phyloP scores from a whole-genome alignment of 352 stramenopile genomes.

The Pythium monospermum region DNA sequence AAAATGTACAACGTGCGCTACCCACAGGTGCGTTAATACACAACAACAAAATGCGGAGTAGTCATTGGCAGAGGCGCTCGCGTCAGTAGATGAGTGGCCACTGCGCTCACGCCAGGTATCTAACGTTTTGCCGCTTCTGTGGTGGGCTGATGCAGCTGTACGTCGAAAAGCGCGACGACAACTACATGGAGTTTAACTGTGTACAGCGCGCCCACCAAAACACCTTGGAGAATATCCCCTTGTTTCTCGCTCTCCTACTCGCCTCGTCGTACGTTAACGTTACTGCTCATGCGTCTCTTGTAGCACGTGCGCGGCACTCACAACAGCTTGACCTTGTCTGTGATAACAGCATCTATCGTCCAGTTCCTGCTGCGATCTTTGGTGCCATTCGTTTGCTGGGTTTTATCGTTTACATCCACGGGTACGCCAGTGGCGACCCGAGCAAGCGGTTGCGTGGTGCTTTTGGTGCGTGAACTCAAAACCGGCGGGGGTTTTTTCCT shows the following conservation, averaged over 20 bases:
- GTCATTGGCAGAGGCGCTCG: too few relatives aligned
- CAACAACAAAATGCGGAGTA: too few relatives aligned
- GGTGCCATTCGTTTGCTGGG: conserved; percentile 46
- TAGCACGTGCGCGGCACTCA: too few relatives aligned
- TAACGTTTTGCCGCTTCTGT: too few relatives aligned
- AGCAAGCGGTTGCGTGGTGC: conserved; percentile 51
- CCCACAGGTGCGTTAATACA: conserved; percentile 30
- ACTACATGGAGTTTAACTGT: conserved; percentile 89
- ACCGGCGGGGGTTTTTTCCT: neutral
- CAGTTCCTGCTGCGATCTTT: conserved; percentile 49
- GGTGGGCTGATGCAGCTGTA: conserved; percentile 67
- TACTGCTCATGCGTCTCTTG: neutral
- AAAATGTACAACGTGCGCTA: conserved; percentile 64
- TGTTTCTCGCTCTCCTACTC: conserved; percentile 51
- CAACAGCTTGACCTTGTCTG: too few relatives aligned
- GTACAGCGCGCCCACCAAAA: conserved; percentile 91
- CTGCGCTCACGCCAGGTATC: neutral
- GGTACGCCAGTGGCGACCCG: conserved; percentile 62
- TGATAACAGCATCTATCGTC: conserved; percentile 46
- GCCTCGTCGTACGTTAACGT: conserved; percentile 45
- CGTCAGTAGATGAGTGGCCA: neutral
- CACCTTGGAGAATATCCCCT: conserved; percentile 83
- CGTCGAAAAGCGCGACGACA: conserved; percentile 83
- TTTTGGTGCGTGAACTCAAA: conserved; percentile 36
- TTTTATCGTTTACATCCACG: conserved; percentile 62